Percentiles rank a stretch among this genome's conserved stretches.
Evolutionary conservation across 2,329 filamentous ascomycete species (phyloP).

Genomic region (Emmonsiellopsis sp.): DNA sequence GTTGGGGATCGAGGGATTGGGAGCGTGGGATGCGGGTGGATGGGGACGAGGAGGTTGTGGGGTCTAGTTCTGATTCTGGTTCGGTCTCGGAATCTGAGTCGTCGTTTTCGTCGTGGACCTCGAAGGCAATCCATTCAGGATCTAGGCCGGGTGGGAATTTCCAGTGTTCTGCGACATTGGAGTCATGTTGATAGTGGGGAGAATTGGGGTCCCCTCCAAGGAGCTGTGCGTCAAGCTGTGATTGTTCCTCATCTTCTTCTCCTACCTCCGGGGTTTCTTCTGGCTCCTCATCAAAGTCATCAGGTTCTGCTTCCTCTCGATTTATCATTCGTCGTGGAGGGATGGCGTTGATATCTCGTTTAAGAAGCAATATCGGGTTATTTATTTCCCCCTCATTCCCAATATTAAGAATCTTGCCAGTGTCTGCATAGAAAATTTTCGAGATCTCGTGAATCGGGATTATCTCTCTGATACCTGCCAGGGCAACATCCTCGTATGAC

Average conservation of each 20-base stretch:
- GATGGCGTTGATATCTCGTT: constrained; percentile 57
- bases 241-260: constrained; percentile 32
- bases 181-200: constrained; percentile 9
- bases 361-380: constrained; percentile 64
- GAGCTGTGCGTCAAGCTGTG: constrained; percentile 30
- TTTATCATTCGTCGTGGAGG: constrained; percentile 52
- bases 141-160: constrained; percentile 66
- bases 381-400: constrained; percentile 58
- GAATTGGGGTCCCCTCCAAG: constrained; percentile 13
- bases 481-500: constrained; percentile 50
- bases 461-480: constrained; percentile 57
- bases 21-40: constrained; percentile 12
- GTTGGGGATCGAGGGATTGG: constrained; percentile 30
- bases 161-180: constrained; percentile 37
- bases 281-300: constrained; percentile 19
- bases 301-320: constrained; percentile 30
- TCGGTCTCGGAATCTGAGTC: constrained; percentile 46
- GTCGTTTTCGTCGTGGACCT: constrained; percentile 63
- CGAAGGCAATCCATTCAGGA: constrained; percentile 83
- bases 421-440: constrained; percentile 90
- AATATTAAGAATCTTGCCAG: constrained; percentile 80
- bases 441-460: constrained; percentile 67
- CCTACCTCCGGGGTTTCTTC: constrained; percentile 18
- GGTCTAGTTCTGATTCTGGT: constrained; percentile 20
- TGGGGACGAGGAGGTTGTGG: constrained; percentile 7